Base-by-base conservation (phyloP, 2,329 filamentous ascomycete genomes). In the Seiridium unicorne region DNA sequence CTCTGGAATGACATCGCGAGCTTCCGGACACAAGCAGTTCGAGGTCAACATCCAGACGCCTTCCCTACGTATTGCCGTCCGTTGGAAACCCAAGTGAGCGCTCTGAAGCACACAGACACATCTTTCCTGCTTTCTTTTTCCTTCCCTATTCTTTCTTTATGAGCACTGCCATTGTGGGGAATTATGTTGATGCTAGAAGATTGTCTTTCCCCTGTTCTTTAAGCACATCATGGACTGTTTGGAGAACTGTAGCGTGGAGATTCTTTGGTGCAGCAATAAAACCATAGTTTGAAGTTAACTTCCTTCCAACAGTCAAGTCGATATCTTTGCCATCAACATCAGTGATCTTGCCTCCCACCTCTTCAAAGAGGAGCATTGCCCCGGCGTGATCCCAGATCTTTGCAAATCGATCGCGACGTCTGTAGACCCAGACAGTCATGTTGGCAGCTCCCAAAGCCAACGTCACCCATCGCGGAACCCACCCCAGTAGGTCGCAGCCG, bases 351-450 rank as follows among this genome's bases (percentile, higher is more conserved):
- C 84, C 84, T 1, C 84, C 84, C 1, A 80, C 74, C 67, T 87
- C 84, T 61, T 84, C 79, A 48, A 84, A 86, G 6, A 87, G 67
- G 38, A 87, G 66, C 81, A 86, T 85, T 0, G 83, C 84, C 2
- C 84, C 84, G 0, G 84, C 83, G 59, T 87, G 84, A 62, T 87
- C 84, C 84, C 84, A 87, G 1, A 83, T 74, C 71, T 87, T 86
- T 8, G 78, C 84, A 9, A 74, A 74, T 0, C 83, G 74, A 32
- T 77, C 75, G 26, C 75, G 73, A 31, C 72, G 70, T 62, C 78
- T 80, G 72, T 86, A 87, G 8, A 84, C 78, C 83, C 84, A 86
- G 8, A 85, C 76, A 0, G 81, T 85, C 46, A 78, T 75, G 69
- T 85, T 83, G 8, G 78, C 82, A 4, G 81, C 70, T 0, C 83